Percentiles rank a stretch among this genome's conserved stretches.
phyloP scores from a whole-genome alignment of 306 rosid genomes.

The Malus sieversii region DNA sequence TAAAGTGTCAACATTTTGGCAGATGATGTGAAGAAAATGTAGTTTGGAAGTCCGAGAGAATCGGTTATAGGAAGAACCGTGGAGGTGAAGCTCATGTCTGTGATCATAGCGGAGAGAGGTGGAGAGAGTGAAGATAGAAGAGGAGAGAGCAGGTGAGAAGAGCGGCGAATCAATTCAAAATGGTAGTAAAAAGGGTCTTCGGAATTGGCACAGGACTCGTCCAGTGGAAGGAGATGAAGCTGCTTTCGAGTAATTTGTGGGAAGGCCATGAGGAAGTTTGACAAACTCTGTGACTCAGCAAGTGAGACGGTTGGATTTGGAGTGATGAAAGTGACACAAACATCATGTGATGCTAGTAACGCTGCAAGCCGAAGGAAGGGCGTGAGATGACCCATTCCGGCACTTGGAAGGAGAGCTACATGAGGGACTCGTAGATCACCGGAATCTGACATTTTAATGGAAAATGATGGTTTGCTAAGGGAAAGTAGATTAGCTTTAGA shows the following conservation, averaged over 20 bases:
- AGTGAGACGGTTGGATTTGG: slow-evolving; percentile 18
- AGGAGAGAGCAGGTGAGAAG: slow-evolving; percentile 18
- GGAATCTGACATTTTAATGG: slow-evolving; percentile 12
- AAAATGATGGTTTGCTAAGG: neutral
- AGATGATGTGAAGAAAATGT: slow-evolving; percentile 25
- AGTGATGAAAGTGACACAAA: slow-evolving; percentile 21
- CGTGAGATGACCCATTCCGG: slow-evolving; percentile 27
- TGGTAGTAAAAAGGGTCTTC: slow-evolving; percentile 26
- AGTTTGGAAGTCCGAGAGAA: slow-evolving; percentile 16
- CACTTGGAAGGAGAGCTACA: slow-evolving; percentile 25
- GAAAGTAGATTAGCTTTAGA: neutral
- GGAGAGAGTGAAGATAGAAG: slow-evolving; percentile 21
- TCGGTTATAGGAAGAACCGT: slow-evolving; percentile 10
- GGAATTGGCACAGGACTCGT: slow-evolving; percentile 1
- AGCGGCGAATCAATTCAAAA: slow-evolving; percentile 17
- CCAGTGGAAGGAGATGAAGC: slow-evolving; percentile 20
- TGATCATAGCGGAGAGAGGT: slow-evolving; percentile 22
- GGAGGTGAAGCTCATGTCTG: slow-evolving; percentile 25
- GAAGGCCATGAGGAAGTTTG: slow-evolving; percentile 11
- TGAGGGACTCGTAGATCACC: neutral
- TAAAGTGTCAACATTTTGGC: slow-evolving; percentile 19
- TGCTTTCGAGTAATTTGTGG: slow-evolving; percentile 18
- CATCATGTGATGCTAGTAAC: neutral
- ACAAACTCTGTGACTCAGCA: slow-evolving; percentile 12
- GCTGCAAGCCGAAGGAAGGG: slow-evolving; percentile 20